These are phyloP conservation scores for Mollisia scopiformis DNA, from an alignment of 2,329 filamentous ascomycete species.

Conservation along the genomic window DNA sequence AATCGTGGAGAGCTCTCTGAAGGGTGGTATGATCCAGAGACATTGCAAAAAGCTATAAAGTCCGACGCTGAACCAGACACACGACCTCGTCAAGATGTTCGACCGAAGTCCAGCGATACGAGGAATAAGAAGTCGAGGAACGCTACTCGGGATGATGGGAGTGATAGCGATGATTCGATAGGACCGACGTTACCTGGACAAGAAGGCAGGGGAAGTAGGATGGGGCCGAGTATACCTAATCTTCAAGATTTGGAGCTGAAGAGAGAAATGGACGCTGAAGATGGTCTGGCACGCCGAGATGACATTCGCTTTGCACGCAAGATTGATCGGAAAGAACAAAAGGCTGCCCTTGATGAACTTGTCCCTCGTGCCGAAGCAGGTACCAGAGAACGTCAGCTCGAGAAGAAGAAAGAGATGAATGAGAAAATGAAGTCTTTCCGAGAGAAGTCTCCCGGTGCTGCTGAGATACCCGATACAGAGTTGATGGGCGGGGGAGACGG, in stretches of 20 bases:
- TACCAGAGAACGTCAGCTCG: constrained; percentile 79
- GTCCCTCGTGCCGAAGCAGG: constrained; percentile 82
- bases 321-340: constrained; percentile 66
- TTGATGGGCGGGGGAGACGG: constrained; percentile 74
- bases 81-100: constrained; percentile 15
- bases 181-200: constrained; percentile 50
- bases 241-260: constrained; percentile 72
- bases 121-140: neutral
- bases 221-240: constrained; percentile 68
- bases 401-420: constrained; percentile 78
- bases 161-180: constrained; percentile 41
- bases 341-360: constrained; percentile 78
- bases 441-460: constrained; percentile 65
- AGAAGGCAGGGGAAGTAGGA: constrained; percentile 28
- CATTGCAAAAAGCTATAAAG: constrained; percentile 38
- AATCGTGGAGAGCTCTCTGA: constrained; percentile 85
- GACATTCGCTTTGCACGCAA: constrained; percentile 65
- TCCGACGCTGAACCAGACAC: constrained; percentile 12
- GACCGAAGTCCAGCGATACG: constrained; percentile 7
- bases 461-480: constrained; percentile 72
- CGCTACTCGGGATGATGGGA: constrained; percentile 17
- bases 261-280: constrained; percentile 51
- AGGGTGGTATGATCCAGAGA: constrained; percentile 89
- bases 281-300: constrained; percentile 47
- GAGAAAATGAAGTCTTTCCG: constrained; percentile 75